Base-by-base conservation (phyloP, 202 grass and related monocot genomes). In the Musa balbisiana region DNA sequence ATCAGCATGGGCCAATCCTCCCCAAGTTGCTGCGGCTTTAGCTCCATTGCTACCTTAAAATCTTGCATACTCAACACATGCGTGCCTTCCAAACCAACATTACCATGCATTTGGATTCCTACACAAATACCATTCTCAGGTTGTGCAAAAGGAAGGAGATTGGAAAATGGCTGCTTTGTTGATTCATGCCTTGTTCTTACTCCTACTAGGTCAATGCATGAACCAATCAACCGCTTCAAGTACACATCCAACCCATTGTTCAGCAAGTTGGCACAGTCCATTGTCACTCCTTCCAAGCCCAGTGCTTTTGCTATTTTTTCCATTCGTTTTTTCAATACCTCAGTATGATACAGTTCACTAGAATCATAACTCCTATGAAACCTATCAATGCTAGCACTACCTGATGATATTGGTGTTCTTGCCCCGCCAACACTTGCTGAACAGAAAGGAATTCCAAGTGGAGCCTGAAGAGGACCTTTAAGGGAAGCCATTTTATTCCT, bases 31-130 rank as follows among this genome's bases (percentile, higher is more conserved):
- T 85, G 91, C 70, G 87, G 87, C 55, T 94, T 92, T 82, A 98
- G 71, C 83, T 94, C 90, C 95, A 98, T 94, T 59, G 89, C 89
- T 80, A 98, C 87, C 69, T 81, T 94, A 67, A 98, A 94, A 83
- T 98, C 88, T 63, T 88, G 78, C 67, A 93, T 49, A 67, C 73
- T 89, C 17, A 72, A 70, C 60, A 78, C 86, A 81, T 59, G 79
- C 10, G 59, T 69, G 24, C 80, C 60, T 65, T 81, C 82, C 56
- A 82, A 80, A 74, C 85, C 83, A 23, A 77, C 78, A 73, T 69
- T 75, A 80, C 78, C 79, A 66, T 85, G 80, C 64, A 86, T 70
- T 68, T 90, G 77, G 78, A 66, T 85, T 19, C 83, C 71, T 69
- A 73, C 49, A 85, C 81, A 86, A 79, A 82, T 73, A 77, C 91